Evolutionary conservation across 2,329 filamentous ascomycete species (phyloP).

Genomic region (Ascochyta koolunga): DNA sequence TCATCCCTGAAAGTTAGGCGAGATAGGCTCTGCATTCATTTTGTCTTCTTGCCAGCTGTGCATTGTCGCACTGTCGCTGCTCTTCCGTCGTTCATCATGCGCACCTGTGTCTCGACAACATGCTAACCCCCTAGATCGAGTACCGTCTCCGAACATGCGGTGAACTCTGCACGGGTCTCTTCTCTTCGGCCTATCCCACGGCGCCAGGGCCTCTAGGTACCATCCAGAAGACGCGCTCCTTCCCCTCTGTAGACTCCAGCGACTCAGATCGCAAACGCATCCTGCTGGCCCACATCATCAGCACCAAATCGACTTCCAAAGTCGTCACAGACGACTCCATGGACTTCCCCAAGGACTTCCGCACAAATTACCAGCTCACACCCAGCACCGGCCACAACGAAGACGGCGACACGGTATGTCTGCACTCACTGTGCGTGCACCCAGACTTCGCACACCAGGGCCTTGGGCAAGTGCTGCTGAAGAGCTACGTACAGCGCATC

Average conservation of each 20-base stretch:
- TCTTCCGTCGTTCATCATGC: no score
- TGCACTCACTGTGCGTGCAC: conserved; percentile 83
- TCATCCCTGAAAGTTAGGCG: conserved; percentile 1
- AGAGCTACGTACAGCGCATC: conserved; percentile 78
- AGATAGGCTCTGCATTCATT: neutral
- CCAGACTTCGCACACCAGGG: conserved; percentile 76
- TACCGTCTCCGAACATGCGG: conserved; percentile 78
- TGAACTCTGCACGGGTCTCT: conserved; percentile 80
- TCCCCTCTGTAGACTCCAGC: conserved; percentile 65
- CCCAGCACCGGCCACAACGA: conserved; percentile 70
- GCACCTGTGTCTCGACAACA: neutral
- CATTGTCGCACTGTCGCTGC: neutral
- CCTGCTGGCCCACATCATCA: conserved; percentile 78
- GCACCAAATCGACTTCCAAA: conserved; percentile 69
- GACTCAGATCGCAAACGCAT: conserved; percentile 64
- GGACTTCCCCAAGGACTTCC: conserved; percentile 73
- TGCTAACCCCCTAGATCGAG: conserved; percentile 61
- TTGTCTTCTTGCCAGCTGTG: neutral
- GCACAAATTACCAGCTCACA: conserved; percentile 48
- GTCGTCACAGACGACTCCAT: conserved; percentile 78
- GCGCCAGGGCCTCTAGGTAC: conserved; percentile 50
- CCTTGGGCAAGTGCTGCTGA: conserved; percentile 75
- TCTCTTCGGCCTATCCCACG: conserved; percentile 70
- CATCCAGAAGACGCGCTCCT: conserved; percentile 61
- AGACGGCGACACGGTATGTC: conserved; percentile 73